A percentile compares a stretch with the other conserved stretches of the same genome.
Evolutionary conservation across 2,329 filamentous ascomycete species (phyloP).

Genomic region (Diaporthe nobilis): DNA sequence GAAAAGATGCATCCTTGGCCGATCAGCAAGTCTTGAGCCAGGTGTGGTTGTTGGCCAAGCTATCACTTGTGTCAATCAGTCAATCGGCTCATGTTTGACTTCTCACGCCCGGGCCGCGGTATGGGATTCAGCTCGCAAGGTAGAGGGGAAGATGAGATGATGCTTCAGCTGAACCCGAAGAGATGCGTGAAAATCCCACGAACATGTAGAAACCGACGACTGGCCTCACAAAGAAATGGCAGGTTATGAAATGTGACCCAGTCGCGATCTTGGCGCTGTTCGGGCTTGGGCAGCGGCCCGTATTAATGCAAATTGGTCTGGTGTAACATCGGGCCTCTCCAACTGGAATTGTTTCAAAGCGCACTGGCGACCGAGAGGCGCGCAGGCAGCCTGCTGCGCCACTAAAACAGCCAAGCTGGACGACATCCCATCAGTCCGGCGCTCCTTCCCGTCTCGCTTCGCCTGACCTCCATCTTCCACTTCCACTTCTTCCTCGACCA

Average conservation of each 20-base stretch:
- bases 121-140: slow-evolving; percentile 2
- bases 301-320: slow-evolving; percentile 26
- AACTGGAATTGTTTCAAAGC: slow-evolving; percentile 28
- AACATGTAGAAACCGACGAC: no score
- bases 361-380: slow-evolving; percentile 13
- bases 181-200: background rate
- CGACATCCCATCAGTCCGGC: slow-evolving; percentile 19
- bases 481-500: background rate
- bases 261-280: slow-evolving; percentile 9
- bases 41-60: background rate
- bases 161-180: slow-evolving; percentile 7
- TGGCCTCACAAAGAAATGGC: slow-evolving; percentile 2
- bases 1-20: background rate
- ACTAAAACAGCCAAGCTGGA: slow-evolving; percentile 18
- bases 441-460: background rate
- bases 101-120: background rate
- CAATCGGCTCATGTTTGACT: background rate
- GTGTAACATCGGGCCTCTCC: slow-evolving; percentile 27
- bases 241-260: background rate
- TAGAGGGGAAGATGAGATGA: background rate
- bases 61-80: background rate
- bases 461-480: background rate
- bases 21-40: background rate
- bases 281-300: slow-evolving; percentile 29
- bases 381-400: slow-evolving; percentile 26